These are phyloP conservation scores for Epichloe scottii DNA, from an alignment of 2,329 filamentous ascomycete genomes.

Conservation along the genomic window DNA sequence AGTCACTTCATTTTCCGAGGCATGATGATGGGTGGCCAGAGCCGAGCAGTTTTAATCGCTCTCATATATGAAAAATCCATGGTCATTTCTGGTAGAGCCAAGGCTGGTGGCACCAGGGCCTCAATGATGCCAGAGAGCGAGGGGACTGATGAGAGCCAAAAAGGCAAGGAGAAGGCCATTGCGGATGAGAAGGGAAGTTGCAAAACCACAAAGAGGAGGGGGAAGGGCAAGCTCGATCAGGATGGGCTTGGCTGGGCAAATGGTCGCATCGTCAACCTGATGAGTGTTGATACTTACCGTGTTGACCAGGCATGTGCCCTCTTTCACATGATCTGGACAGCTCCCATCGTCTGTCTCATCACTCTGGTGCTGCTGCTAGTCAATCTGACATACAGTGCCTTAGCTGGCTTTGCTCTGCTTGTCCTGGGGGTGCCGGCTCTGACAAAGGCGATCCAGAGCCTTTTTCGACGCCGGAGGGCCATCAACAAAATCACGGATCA, in stretches of 20 bases:
- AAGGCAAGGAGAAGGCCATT: constrained; percentile 15
- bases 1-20: constrained; percentile 91
- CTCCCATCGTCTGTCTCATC: constrained; percentile 65
- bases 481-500: constrained; percentile 96
- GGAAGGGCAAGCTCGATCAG: constrained; percentile 25
- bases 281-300: constrained; percentile 92
- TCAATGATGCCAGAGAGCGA: constrained; percentile 21
- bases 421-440: constrained; percentile 70
- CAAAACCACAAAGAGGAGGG: constrained; percentile 25
- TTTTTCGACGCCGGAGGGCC: constrained; percentile 60
- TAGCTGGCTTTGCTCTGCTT: constrained; percentile 77
- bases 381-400: constrained; percentile 80
- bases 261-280: constrained; percentile 80
- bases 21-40: constrained; percentile 82
- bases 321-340: constrained; percentile 86
- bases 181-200: constrained; percentile 22
- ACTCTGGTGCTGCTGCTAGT: constrained; percentile 70
- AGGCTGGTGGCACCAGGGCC: constrained; percentile 54
- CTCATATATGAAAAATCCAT: constrained; percentile 89
- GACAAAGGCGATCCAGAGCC: constrained; percentile 60
- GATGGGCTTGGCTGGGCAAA: constrained; percentile 84
- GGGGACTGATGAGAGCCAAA: constrained; percentile 35
- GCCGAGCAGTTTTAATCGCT: constrained; percentile 68
- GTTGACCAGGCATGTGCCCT: constrained; percentile 79
- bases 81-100: constrained; percentile 76